Base-by-base conservation (phyloP, 192 early-diverging fungal genomes). In the Fimicolochytrium jonesii region DNA sequence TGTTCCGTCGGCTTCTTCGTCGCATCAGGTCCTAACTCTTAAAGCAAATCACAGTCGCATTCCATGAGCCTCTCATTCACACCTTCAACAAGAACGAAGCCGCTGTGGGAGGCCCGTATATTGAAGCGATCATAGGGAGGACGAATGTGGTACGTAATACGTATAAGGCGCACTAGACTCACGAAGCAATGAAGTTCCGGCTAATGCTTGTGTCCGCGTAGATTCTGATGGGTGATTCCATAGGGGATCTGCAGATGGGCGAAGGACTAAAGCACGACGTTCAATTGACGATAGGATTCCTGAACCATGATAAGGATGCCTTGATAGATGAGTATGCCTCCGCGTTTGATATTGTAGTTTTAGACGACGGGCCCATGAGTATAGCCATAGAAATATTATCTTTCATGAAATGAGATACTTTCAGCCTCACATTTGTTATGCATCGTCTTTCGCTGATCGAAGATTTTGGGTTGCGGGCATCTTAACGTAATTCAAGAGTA, bases 71-170 rank as follows among this genome's bases (percentile, higher is more conserved):
- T 0, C 37, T 90, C 50, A 86, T 90, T 30, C 88, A 89, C 59
- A 69, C 80, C 0, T 82, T 88, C 52, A 90, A 89, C 74, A 90
- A 90, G 72, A 72, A 73, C 51, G 85, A 89, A 51, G 68, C 82
- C 15, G 66, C 60, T 17, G 35, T 90, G 11, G 73, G 75, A 45
- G 62, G 61, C 1, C 74, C 74, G 1, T 57, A 71, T 15, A 80
- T 83, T 59, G 65, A 77, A 11, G 36, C 29, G 2, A 58, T 54
- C 26, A 72, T 74, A 28, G 41, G 71, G 17, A 64, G 86, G 17
- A 44, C 30, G 17, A 87, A 88, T 63, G 78, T 90, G 17, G 66
- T 73, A 42, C 9, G 64, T 41, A 22, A n/a, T n/a, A n/a, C n/a
- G n/a, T n/a, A n/a, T n/a, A n/a, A n/a, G n/a, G n/a, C n/a, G 44